phyloP scores from a whole-genome alignment of 108 stramenopile species.

The Cyclotella baltica region DNA sequence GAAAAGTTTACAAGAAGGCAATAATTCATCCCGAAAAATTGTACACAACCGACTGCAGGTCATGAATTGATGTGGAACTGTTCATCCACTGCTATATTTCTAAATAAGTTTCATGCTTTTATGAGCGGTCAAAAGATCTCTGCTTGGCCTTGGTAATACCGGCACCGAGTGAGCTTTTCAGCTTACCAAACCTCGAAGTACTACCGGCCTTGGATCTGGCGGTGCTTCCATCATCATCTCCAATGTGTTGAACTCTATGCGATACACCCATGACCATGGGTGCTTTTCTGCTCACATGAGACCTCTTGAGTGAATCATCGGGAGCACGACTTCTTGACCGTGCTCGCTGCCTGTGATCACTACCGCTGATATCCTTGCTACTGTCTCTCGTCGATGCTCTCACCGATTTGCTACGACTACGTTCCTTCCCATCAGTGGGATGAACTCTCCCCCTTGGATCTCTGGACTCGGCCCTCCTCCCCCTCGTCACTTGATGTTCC shows the following conservation, averaged over 20 bases:
- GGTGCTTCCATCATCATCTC: not conserved
- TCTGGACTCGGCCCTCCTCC: not conserved
- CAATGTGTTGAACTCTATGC: conserved; percentile 20
- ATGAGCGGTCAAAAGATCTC: not conserved
- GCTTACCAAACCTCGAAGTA: conserved; percentile 9
- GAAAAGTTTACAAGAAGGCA: too few species aligned
- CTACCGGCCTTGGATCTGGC: not conserved
- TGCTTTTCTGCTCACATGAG: not conserved
- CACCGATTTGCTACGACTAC: conserved; percentile 33
- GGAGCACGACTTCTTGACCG: conserved; percentile 20
- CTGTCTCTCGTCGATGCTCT: conserved; percentile 11
- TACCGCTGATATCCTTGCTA: not conserved
- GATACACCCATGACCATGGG: not conserved
- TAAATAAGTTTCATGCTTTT: not conserved
- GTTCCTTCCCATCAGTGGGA: conserved; percentile 8
- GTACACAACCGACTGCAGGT: too few species aligned
- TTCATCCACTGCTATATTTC: too few species aligned
- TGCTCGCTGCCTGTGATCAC: not conserved
- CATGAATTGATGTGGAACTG: not conserved
- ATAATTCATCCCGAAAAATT: too few species aligned
- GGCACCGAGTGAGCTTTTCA: conserved; percentile 1
- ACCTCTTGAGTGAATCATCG: conserved; percentile 7
- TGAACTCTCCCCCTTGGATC: conserved; percentile 4
- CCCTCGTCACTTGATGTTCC: not conserved
- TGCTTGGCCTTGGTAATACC: conserved; percentile 2